Percentiles rank a stretch among this genome's conserved stretches.
These are phyloP conservation scores for Tuber indicum DNA, from an alignment of 495 filamentous ascomycete genomes.

Conservation along the genomic window DNA sequence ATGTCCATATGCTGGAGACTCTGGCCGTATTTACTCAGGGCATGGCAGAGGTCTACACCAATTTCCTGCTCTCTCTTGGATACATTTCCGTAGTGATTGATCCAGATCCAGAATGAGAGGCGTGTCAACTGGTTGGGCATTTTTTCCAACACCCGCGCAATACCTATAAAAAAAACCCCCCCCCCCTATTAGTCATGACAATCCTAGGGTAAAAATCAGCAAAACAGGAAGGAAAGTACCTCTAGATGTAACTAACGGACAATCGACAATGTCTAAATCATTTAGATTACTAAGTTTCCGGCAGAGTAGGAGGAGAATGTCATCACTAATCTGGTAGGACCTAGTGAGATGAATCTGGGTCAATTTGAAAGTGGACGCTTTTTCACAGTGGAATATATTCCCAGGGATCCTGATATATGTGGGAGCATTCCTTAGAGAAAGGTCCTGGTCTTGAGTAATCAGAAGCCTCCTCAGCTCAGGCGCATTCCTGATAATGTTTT, in stretches of 20 bases:
- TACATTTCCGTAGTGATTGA: conserved; percentile 35
- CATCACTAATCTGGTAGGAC: conserved; percentile 32
- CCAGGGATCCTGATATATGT: conserved; percentile 20
- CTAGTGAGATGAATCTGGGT: conserved; percentile 32
- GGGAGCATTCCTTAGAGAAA: conserved; percentile 29
- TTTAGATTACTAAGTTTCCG: conserved; percentile 26
- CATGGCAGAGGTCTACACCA: conserved; percentile 24
- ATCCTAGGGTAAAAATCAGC: background rate
- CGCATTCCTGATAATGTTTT: conserved; percentile 18
- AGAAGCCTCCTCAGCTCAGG: conserved; percentile 34
- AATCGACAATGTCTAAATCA: conserved; percentile 31
- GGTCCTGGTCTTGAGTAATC: conserved; percentile 18
- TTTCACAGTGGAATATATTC: conserved; percentile 4
- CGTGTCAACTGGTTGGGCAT: conserved; percentile 29
- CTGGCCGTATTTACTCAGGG: conserved; percentile 22
- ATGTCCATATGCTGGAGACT: conserved; percentile 30
- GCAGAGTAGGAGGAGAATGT: conserved; percentile 16
- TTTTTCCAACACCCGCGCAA: conserved; percentile 27
- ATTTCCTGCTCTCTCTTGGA: conserved; percentile 24
- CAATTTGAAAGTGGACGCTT: conserved; percentile 5
- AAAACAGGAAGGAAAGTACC: conserved; percentile 12
- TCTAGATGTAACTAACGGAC: conserved; percentile 36
- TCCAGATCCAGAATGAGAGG: conserved; percentile 35
- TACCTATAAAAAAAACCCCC: conserved; percentile 18
- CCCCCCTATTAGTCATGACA: background rate